Base-by-base conservation (phyloP, 1,139 yeast species). In the Pichia sp. region DNA sequence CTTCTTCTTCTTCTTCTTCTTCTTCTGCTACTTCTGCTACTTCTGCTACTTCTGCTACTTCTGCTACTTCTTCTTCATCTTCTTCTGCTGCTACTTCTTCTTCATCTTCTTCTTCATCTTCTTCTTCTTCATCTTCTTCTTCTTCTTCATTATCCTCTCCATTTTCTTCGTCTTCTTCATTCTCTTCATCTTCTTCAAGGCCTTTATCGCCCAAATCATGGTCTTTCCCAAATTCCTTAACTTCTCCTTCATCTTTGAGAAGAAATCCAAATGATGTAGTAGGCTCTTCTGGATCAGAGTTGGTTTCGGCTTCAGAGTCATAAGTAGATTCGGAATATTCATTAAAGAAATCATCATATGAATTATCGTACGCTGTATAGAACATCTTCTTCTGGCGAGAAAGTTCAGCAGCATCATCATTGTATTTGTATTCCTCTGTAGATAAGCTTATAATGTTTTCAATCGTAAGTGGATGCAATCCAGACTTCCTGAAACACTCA, bases 81-180 rank as follows among this genome's bases (percentile, higher is more conserved):
- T 11, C 47, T 2, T 51, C 46, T n/a, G 3, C 34, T 4, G 7
- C 23, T 10, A 4, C 44, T 13, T 2, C 8, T 5, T 38, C 38
- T 23, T 40, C 29, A 5, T 26, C 40, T 29, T 11, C 40, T 19
- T 30, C 16, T 4, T 47, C 50, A 2, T 45, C 48, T 10, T 44
- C 52, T 15, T 44, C 52, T 8, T 8, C 13, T 1, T 44, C 52
- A 15, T 29, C n/a, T 26, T 45, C 48, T 10, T 44, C 52, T 15
- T 44, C 52, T 8, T 8, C 13, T 1, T 44, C 52, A 15, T 29
- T 40, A 30, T 7, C 29, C 15, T 38, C 44, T 23, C 26, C 26
- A 23, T 23, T 23, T 23, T 23, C 26, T 23, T 23, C 26, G 26
- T 23, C 26, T 23, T 23, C 26, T 36, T 36, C 41, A n/a, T 15